Evolutionary conservation across 352 stramenopile species (phyloP), one percentile per base, ranked within the genome.

Genomic region (Pythium myriotylum): DNA sequence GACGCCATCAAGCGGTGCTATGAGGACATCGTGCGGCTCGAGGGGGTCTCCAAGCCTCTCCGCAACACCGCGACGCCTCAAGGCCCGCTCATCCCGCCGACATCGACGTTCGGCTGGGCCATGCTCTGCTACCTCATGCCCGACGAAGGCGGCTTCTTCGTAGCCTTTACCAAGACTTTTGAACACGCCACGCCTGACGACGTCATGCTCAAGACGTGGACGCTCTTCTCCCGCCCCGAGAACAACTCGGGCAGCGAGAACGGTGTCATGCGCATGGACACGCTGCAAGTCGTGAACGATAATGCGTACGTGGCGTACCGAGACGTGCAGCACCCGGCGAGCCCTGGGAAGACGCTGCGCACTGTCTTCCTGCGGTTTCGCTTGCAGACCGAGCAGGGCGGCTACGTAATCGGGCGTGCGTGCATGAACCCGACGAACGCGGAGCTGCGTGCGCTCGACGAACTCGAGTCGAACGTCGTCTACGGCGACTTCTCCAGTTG

Each of bases 1-100:
- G 77, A 76, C 16, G 51, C 76, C 39, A 84, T 88, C 50, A 79
- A 75, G 26, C 70, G 59, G 14, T 87, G 79, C 61, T 89, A 86
- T 55, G 64, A 84, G 42, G 68, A 78, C 67, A 84, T 87, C 53
- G 57, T 74, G 10, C 67, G 70, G 20, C 73, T 86, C 40, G 77
- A 87, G 54, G 59, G 77, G 19, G 66, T 88, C 12, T 72, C 52
- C 63, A 73, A 58, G 52, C 70, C 62, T 12, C 54, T 69, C 7
- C 43, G 59, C 43, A 61, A 67, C 26, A 59, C 42, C 7, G 43
- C 50, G 39, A 55, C 23, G 14, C 7, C 48, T 0, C 42, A 64
- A 0, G 14, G 17, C 8, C 52, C 53, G 29, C 33, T 22, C 27
- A 29, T 88, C 27, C 79, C 79, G 7, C 68, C 76, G 12, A 69